Conservation (phyloP, 2,329 filamentous ascomycete genomes). For the Dryadomyces quercivorus region DNA sequence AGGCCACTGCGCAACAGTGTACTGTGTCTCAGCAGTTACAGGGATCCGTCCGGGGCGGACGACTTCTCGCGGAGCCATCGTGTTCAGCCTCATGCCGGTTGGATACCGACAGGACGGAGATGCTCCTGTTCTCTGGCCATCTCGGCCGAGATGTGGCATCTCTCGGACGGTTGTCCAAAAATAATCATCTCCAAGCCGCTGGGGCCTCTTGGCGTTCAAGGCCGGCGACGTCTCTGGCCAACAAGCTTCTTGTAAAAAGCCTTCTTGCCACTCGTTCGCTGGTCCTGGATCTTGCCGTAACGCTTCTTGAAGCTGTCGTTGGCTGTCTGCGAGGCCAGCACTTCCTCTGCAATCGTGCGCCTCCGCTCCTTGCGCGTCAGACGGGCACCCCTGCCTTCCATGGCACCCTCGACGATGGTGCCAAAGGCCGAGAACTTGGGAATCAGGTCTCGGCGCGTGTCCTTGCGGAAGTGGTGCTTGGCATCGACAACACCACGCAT, state of each 20-base stretch:
- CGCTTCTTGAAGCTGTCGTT: conserved; percentile 71
- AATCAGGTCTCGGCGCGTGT: conserved; percentile 53
- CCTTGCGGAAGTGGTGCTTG: conserved; percentile 85
- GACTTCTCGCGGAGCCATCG: too few relatives aligned
- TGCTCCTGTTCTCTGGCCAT: too few relatives aligned
- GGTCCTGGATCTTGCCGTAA: conserved; percentile 71
- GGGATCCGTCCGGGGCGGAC: too few relatives aligned
- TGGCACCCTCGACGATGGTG: conserved; percentile 76
- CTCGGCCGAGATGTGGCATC: too few relatives aligned
- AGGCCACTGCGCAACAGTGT: too few relatives aligned
- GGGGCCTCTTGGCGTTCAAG: not conserved
- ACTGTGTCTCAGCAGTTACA: too few relatives aligned
- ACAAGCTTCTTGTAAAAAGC: conserved; percentile 74
- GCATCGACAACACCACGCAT: conserved; percentile 84
- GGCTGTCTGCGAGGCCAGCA: conserved; percentile 54
- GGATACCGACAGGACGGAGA: too few relatives aligned
- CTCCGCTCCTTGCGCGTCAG: conserved; percentile 82
- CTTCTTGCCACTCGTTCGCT: conserved; percentile 81
- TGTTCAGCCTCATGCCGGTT: too few relatives aligned
- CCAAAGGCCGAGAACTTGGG: conserved; percentile 85
- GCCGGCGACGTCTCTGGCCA: conserved; percentile 19
- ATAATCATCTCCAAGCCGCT: too few relatives aligned
- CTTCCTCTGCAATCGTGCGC: conserved; percentile 74
- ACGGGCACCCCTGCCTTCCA: conserved; percentile 72
- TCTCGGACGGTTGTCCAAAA: too few relatives aligned